phyloP scores from a whole-genome alignment of 306 rosid genomes.

The Casuarina glauca region DNA sequence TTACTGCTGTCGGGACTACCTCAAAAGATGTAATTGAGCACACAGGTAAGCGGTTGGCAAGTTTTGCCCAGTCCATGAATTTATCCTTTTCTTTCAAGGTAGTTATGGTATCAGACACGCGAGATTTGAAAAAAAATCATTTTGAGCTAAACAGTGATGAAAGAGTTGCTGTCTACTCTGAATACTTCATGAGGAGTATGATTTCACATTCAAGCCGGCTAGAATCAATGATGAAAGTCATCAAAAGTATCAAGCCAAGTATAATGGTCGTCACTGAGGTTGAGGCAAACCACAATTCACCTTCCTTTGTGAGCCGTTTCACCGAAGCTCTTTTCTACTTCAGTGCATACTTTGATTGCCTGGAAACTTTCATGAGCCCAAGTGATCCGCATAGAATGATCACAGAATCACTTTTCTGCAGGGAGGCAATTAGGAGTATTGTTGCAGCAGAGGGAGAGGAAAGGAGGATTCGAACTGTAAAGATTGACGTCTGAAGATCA shows the following conservation, averaged over 20 bases:
- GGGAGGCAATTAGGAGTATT: slow-evolving; percentile 49
- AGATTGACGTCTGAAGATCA: slow-evolving; percentile 67
- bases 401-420: slow-evolving; percentile 44
- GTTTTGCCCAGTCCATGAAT: slow-evolving; percentile 42
- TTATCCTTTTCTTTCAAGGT: slow-evolving; percentile 46
- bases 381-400: slow-evolving; percentile 40
- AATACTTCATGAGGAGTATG: slow-evolving; percentile 31
- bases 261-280: slow-evolving; percentile 52
- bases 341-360: slow-evolving; percentile 57
- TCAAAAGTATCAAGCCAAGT: slow-evolving; percentile 40
- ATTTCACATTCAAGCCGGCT: slow-evolving; percentile 43
- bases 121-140: slow-evolving; percentile 38
- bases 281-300: slow-evolving; percentile 64
- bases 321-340: slow-evolving; percentile 60
- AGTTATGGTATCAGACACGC: slow-evolving; percentile 48
- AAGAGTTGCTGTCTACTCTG: slow-evolving; percentile 43
- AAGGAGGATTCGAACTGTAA: slow-evolving; percentile 50
- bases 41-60: slow-evolving; percentile 32
- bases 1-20: slow-evolving; percentile 31
- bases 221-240: slow-evolving; percentile 48
- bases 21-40: slow-evolving; percentile 20
- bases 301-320: slow-evolving; percentile 58
- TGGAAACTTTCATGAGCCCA: slow-evolving; percentile 43
- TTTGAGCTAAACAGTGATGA: slow-evolving; percentile 47
- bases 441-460: slow-evolving; percentile 60